Evolutionary conservation across 192 early-diverging fungal species (phyloP).

Genomic region (Gamsiella multidivaricata): DNA sequence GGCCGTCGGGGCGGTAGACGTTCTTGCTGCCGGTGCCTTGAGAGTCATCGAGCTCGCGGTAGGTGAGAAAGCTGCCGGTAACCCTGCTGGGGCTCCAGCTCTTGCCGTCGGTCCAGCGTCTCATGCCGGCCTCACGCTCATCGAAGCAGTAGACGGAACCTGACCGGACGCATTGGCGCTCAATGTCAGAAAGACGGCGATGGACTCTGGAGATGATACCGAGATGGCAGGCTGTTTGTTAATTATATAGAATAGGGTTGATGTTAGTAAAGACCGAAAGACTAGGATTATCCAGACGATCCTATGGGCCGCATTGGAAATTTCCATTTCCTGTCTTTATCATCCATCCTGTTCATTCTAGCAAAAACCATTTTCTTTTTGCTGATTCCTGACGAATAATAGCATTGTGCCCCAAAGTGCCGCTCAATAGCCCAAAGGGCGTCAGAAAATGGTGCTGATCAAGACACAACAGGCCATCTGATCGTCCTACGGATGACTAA

Average conservation of each 20-base stretch:
- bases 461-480: too few species aligned
- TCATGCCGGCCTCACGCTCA: constrained; percentile 90
- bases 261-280: too few species aligned
- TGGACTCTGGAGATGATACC: constrained; percentile 80
- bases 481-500: too few species aligned
- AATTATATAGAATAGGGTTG: not conserved
- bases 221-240: constrained; percentile 73
- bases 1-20: constrained; percentile 79
- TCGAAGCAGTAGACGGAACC: constrained; percentile 94
- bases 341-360: too few species aligned
- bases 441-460: too few species aligned
- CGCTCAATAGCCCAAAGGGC: too few species aligned
- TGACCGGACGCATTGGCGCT: constrained; percentile 82
- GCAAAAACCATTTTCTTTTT: too few species aligned
- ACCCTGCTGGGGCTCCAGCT: constrained; percentile 91
- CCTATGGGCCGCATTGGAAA: not conserved
- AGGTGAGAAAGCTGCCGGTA: constrained; percentile 88
- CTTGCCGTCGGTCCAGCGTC: constrained; percentile 93
- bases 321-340: not conserved
- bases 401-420: too few species aligned
- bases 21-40: constrained; percentile 45
- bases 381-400: too few species aligned
- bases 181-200: constrained; percentile 83
- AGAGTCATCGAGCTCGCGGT: constrained; percentile 79
- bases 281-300: too few species aligned